These are phyloP conservation scores for Huntiella bhutanensis DNA, from an alignment of 2,329 filamentous ascomycete species.

Conservation along the genomic window DNA sequence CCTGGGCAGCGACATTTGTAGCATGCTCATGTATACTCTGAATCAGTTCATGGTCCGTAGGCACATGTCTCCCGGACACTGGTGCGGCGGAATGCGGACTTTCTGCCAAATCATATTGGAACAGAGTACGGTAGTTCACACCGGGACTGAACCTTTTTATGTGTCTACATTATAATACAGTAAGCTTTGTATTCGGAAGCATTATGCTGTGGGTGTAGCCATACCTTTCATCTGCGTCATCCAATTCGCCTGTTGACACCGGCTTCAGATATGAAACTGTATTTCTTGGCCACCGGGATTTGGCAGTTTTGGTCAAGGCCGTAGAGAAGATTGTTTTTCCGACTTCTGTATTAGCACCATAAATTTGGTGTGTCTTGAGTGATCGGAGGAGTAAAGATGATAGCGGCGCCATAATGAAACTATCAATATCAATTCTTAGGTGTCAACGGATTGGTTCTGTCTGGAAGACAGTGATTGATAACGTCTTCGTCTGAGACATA, in stretches of 20 bases:
- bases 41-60: slow-evolving; percentile 32
- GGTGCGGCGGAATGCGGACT: slow-evolving; percentile 60
- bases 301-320: slow-evolving; percentile 45
- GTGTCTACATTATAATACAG: slow-evolving; percentile 28
- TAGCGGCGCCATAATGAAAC: slow-evolving; percentile 24
- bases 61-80: slow-evolving; percentile 27
- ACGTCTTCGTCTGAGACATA: too few species aligned
- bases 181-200: not conserved
- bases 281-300: slow-evolving; percentile 25
- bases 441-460: too few species aligned
- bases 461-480: too few species aligned
- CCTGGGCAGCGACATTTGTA: slow-evolving; percentile 22
- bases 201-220: slow-evolving; percentile 6
- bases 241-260: slow-evolving; percentile 53
- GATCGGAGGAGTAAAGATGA: slow-evolving; percentile 48
- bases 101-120: slow-evolving; percentile 53
- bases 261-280: slow-evolving; percentile 55
- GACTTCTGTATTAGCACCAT: slow-evolving; percentile 68
- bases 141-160: slow-evolving; percentile 37
- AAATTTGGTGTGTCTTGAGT: slow-evolving; percentile 54
- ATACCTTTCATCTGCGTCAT: slow-evolving; percentile 55
- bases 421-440: too few species aligned
- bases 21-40: slow-evolving; percentile 27
- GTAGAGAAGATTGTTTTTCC: slow-evolving; percentile 72
- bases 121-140: slow-evolving; percentile 35